Conservation (phyloP, 108 stramenopile genomes). For the Seminavis robusta region DNA sequence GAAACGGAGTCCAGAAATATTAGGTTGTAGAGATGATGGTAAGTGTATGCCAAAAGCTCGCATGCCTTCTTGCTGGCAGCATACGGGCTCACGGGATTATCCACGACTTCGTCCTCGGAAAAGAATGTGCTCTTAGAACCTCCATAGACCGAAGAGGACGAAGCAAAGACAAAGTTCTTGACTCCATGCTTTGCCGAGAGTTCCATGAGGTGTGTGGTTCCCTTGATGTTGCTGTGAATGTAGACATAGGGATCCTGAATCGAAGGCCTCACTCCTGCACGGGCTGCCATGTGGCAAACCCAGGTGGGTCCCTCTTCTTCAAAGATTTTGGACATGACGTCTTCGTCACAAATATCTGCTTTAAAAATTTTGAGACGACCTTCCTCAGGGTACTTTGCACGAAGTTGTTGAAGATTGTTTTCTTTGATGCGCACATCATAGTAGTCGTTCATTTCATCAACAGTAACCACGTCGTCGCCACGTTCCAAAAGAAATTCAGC, state of each 20-base stretch:
- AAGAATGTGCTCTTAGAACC: constrained; percentile 82
- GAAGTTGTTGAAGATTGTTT: constrained; percentile 62
- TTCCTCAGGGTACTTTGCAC: constrained; percentile 15
- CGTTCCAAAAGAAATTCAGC: constrained; percentile 69
- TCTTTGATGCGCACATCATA: constrained; percentile 85
- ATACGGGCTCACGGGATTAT: constrained; percentile 75
- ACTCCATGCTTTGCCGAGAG: constrained; percentile 73
- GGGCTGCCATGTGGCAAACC: constrained; percentile 93
- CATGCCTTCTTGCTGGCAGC: constrained; percentile 92
- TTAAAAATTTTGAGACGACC: constrained; percentile 54
- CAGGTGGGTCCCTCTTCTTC: constrained; percentile 57
- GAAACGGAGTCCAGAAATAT: constrained; percentile 93
- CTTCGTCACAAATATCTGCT: constrained; percentile 93
- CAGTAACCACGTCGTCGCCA: constrained; percentile 85
- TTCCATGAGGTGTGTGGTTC: constrained; percentile 94
- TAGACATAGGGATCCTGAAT: constrained; percentile 98
- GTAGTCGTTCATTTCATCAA: constrained; percentile 95
- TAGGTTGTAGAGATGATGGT: constrained; percentile 94
- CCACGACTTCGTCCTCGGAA: constrained; percentile 87
- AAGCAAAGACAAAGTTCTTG: constrained; percentile 97
- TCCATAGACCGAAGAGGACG: constrained; percentile 94
- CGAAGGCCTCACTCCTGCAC: constrained; percentile 89
- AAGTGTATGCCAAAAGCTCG: constrained; percentile 96
- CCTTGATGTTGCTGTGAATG: constrained; percentile 95
- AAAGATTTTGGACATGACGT: constrained; percentile 72